Conservation (phyloP, 73 alveolate species). For the Paramecium caudatum region DNA sequence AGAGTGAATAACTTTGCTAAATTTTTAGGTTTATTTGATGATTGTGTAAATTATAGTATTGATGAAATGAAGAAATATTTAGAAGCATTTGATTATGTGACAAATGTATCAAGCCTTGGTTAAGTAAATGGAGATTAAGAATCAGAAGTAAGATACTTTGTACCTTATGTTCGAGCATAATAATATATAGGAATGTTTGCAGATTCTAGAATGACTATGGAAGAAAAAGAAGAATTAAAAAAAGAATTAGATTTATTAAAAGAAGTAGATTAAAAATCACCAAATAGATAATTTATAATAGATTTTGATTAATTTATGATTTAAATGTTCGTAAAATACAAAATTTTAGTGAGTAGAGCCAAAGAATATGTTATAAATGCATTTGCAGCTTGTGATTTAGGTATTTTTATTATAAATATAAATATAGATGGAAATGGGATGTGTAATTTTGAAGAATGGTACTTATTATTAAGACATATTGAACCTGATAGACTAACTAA, state of each 20-base stretch:
- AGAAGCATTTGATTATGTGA: constrained; percentile 71
- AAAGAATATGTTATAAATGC: constrained; percentile 75
- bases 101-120: constrained; percentile 61
- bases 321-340: constrained; percentile 73
- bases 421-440: constrained; percentile 74
- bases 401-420: background rate
- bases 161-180: constrained; percentile 72
- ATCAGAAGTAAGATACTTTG: constrained; percentile 63
- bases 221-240: constrained; percentile 71
- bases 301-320: constrained; percentile 75
- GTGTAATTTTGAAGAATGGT: constrained; percentile 77
- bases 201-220: constrained; percentile 76
- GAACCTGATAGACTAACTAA: constrained; percentile 69
- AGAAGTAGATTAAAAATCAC: constrained; percentile 64
- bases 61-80: constrained; percentile 75
- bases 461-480: constrained; percentile 68
- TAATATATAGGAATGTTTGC: constrained; percentile 64
- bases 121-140: constrained; percentile 20
- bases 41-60: constrained; percentile 54
- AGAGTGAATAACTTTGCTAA: constrained; percentile 73
- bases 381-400: constrained; percentile 77
- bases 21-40: constrained; percentile 71
- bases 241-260: constrained; percentile 72
- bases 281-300: constrained; percentile 24
- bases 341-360: constrained; percentile 71